Conservation (phyloP, 1,139 yeast genomes). For the Schwanniomyces etchellsii region DNA sequence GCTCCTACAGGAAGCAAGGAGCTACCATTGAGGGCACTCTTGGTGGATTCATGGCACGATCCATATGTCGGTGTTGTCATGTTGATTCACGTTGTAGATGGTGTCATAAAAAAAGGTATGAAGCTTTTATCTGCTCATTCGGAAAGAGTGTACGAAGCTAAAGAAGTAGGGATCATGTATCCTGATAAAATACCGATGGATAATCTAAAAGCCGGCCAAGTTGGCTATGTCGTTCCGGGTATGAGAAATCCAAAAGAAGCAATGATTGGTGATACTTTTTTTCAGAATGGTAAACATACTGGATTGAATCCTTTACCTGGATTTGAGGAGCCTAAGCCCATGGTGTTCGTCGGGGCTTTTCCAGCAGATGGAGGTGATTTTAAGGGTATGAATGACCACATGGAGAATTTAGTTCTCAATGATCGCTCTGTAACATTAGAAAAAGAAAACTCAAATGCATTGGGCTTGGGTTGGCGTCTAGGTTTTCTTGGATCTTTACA, state of each 20-base stretch:
- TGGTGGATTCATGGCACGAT: constrained; percentile 97
- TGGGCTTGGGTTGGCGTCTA: constrained; percentile 96
- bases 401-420: constrained; percentile 80
- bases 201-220: constrained; percentile 77
- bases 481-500: constrained; percentile 94
- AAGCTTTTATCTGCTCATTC: constrained; percentile 77
- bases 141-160: constrained; percentile 69
- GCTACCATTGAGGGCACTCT: constrained; percentile 65
- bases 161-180: constrained; percentile 93
- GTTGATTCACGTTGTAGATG: constrained; percentile 81
- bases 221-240: constrained; percentile 89
- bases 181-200: constrained; percentile 74
- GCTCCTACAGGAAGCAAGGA: constrained; percentile 51
- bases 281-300: constrained; percentile 57
- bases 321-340: constrained; percentile 93
- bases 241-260: constrained; percentile 88
- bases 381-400: constrained; percentile 82
- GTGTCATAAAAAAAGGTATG: constrained; percentile 67
- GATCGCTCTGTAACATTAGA: constrained; percentile 88
- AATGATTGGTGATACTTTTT: constrained; percentile 85
- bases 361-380: constrained; percentile 95
- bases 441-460: constrained; percentile 87
- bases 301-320: constrained; percentile 81
- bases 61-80: constrained; percentile 90
- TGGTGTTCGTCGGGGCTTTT: constrained; percentile 98